A percentile compares a stretch with the other conserved stretches of the same genome.
These are phyloP conservation scores for Aspergillus novofumigatus DNA, from an alignment of 2,329 filamentous ascomycete species.

Conservation along the genomic window DNA sequence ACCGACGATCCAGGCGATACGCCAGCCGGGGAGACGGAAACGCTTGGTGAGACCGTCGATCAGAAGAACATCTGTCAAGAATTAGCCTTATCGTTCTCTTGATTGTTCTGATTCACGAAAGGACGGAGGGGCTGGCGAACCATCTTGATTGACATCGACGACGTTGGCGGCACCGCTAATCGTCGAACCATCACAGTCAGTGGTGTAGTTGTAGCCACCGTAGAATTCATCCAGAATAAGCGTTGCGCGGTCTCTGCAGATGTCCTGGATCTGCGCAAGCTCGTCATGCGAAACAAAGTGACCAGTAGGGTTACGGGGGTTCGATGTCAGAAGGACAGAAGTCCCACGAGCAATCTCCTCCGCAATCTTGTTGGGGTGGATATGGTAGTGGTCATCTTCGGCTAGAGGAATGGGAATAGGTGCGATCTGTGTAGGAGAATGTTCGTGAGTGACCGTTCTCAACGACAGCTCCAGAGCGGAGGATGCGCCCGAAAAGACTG, in stretches of 20 bases:
- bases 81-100: constrained; percentile 5
- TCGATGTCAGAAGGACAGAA: constrained; percentile 87
- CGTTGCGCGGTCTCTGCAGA: constrained; percentile 84
- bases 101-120: neutral
- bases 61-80: constrained; percentile 68
- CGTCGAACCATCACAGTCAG: constrained; percentile 81
- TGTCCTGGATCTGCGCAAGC: constrained; percentile 84
- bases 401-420: constrained; percentile 81
- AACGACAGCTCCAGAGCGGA: no score
- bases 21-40: constrained; percentile 93
- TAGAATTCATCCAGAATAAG: constrained; percentile 98
- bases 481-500: neutral
- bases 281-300: constrained; percentile 81
- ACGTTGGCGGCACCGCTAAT: constrained; percentile 88
- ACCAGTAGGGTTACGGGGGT: constrained; percentile 91
- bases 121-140: constrained; percentile 19
- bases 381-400: constrained; percentile 84
- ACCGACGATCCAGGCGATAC: constrained; percentile 92
- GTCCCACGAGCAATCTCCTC: constrained; percentile 85
- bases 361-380: constrained; percentile 87
- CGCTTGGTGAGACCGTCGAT: constrained; percentile 96
- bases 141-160: constrained; percentile 78
- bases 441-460: neutral
- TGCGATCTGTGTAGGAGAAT: constrained; percentile 58
- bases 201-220: constrained; percentile 92